A percentile compares a stretch with the other conserved stretches of the same genome.
phyloP scores from a whole-genome alignment of 805 yeast genomes.

The Lipomyces oligophaga region DNA sequence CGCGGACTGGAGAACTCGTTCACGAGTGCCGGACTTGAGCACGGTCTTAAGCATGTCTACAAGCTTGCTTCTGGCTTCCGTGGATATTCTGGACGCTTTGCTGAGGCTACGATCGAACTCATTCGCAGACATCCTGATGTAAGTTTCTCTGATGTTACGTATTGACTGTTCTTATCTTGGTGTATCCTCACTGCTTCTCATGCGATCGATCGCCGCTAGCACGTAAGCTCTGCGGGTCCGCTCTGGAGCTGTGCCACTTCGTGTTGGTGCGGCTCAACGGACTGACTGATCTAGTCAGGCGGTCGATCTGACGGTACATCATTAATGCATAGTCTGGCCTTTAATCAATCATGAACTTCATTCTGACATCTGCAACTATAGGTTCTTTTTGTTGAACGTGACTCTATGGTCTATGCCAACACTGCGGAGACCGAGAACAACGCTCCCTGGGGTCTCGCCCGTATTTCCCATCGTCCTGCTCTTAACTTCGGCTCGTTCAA shows the following conservation, averaged over 20 bases:
- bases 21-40: slow-evolving; percentile 40
- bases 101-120: slow-evolving; percentile 66
- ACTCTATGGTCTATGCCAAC: slow-evolving; percentile 47
- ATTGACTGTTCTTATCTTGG: neutral
- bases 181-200: neutral
- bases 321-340: neutral
- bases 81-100: slow-evolving; percentile 86
- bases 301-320: neutral
- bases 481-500: slow-evolving; percentile 55
- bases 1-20: slow-evolving; percentile 42
- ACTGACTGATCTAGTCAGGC: neutral
- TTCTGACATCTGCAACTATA: slow-evolving; percentile 5
- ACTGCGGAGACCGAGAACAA: slow-evolving; percentile 51
- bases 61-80: slow-evolving; percentile 50
- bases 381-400: slow-evolving; percentile 61
- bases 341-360: too few species aligned
- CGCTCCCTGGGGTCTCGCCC: slow-evolving; percentile 75
- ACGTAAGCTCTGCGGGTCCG: too few species aligned
- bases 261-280: neutral
- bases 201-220: neutral
- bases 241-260: too few species aligned
- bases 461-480: slow-evolving; percentile 63
- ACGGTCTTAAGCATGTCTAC: slow-evolving; percentile 59
- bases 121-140: slow-evolving; percentile 54
- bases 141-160: neutral